These are phyloP conservation scores for Penicillium argentinense DNA, from an alignment of 495 filamentous ascomycete genomes.

Conservation along the genomic window DNA sequence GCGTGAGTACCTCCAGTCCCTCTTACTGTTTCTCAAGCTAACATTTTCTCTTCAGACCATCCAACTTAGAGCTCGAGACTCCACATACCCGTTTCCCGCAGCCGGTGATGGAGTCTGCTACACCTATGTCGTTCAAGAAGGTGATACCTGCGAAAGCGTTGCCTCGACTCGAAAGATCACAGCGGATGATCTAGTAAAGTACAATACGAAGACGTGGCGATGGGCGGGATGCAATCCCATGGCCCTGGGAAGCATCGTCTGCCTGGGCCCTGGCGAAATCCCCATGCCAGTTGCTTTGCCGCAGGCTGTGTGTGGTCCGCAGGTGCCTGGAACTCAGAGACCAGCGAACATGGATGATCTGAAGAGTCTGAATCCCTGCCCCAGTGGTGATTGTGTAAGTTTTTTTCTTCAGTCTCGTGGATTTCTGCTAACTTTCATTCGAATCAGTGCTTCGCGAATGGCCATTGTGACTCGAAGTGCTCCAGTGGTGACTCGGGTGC, in stretches of 20 bases:
- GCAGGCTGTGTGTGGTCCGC: constrained; percentile 2
- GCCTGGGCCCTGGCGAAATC: not conserved
- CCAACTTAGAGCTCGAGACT: no score
- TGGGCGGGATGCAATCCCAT: not conserved
- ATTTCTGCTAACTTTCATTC: no score
- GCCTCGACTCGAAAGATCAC: not conserved
- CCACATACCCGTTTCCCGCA: no score
- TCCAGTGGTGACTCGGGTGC: not conserved
- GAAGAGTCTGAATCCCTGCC: constrained; percentile 6
- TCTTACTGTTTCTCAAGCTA: no score
- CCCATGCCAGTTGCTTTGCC: constrained; percentile 5
- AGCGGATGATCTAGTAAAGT: not conserved
- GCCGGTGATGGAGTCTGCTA: constrained; percentile 4
- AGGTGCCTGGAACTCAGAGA: not conserved
- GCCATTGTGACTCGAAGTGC: not conserved
- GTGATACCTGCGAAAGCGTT: constrained; percentile 5
- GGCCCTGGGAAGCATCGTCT: not conserved
- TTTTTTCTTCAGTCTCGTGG: no score
- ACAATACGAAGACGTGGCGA: constrained; percentile 4
- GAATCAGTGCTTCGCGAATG: no score
- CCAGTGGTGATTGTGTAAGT: constrained; percentile 3
- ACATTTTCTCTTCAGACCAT: no score
- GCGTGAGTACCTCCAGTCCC: not conserved
- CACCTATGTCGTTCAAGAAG: not conserved
- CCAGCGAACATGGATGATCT: not conserved